phyloP scores from a whole-genome alignment of 2,329 filamentous ascomycete genomes.

The Bisporella sp. region DNA sequence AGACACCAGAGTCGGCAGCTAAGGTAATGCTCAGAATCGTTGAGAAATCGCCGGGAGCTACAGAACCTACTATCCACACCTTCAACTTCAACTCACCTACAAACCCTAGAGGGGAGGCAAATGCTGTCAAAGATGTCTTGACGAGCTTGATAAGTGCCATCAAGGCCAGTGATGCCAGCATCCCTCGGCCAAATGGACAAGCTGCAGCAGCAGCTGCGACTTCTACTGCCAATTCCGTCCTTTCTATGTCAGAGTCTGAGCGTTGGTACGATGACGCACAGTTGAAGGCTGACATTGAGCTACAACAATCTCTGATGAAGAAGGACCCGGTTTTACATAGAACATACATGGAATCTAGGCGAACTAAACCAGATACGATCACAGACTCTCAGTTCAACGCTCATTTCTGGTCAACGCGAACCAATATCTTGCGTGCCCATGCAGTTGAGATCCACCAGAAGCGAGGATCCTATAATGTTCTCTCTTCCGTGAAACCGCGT shows the following conservation, averaged over 20 bases:
- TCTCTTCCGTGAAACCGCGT: conserved; percentile 80
- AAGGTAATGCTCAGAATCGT: conserved; percentile 96
- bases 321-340: conserved; percentile 68
- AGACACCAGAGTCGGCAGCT: conserved; percentile 78
- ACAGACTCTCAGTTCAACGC: conserved; percentile 74
- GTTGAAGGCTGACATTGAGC: conserved; percentile 68
- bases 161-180: conserved; percentile 35
- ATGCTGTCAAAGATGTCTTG: conserved; percentile 74
- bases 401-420: conserved; percentile 90
- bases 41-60: conserved; percentile 53
- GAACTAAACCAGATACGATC: conserved; percentile 78
- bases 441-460: conserved; percentile 84
- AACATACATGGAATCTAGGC: conserved; percentile 80
- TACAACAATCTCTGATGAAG: conserved; percentile 85
- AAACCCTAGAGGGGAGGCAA: conserved; percentile 75
- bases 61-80: conserved; percentile 64
- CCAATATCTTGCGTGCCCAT: conserved; percentile 80
- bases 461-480: conserved; percentile 85
- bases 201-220: conserved; percentile 66
- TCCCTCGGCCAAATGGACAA: conserved; percentile 22
- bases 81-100: conserved; percentile 81
- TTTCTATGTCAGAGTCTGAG: conserved; percentile 38
- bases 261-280: conserved; percentile 75
- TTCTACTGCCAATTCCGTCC: conserved; percentile 58
- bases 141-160: conserved; percentile 62